phyloP scores from a whole-genome alignment of 768 basidiomycete species.

The Mycena latifolia region DNA sequence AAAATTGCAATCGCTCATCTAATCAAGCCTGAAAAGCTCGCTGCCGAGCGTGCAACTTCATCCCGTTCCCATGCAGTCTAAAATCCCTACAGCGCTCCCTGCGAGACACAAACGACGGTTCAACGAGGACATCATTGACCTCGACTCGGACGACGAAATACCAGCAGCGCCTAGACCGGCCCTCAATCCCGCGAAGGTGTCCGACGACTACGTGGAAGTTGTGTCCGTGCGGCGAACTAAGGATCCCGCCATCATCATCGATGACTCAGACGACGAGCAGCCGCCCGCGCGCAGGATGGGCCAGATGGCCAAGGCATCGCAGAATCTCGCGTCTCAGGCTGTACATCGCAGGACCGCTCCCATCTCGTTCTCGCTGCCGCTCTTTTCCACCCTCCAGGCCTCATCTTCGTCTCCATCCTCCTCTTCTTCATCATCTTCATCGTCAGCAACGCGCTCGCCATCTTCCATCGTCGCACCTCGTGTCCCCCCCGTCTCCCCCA shows the following conservation, averaged over 20 bases:
- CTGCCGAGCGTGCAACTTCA: not conserved
- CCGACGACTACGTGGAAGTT: not conserved
- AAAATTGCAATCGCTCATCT: not conserved
- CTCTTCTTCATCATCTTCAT: not conserved
- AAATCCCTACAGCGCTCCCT: not conserved
- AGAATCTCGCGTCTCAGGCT: too few species aligned
- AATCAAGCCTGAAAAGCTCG: not conserved
- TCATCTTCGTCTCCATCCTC: not conserved
- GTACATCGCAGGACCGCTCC: not conserved
- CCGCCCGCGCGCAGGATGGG: not conserved
- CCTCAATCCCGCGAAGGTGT: not conserved
- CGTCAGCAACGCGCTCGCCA: not conserved
- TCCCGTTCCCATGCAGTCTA: not conserved
- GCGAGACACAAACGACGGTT: not conserved
- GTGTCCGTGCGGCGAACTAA: not conserved
- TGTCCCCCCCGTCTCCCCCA: not conserved
- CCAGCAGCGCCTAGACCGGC: not conserved
- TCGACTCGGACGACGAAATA: not conserved
- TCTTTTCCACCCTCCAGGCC: not conserved
- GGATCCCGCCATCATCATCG: not conserved
- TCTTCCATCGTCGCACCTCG: not conserved
- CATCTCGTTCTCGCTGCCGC: not conserved
- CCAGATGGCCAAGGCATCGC: not conserved
- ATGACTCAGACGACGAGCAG: not conserved
- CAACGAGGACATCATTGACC: not conserved